Conservation (phyloP, 2,329 filamentous ascomycete genomes). For the Aspergillus uvarum region DNA sequence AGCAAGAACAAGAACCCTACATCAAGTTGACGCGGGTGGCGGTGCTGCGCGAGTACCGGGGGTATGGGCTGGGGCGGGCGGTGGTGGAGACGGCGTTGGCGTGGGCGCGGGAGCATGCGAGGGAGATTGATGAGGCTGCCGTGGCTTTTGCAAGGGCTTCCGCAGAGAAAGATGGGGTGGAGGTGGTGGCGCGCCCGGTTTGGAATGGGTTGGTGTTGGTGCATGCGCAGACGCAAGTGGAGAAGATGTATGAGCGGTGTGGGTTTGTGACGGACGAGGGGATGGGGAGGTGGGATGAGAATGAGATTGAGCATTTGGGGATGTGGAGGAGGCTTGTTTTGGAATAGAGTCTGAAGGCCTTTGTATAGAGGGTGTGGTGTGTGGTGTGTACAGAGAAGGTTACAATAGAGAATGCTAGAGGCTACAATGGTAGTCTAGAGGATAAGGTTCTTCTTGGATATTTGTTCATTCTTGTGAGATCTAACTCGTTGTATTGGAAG, state of each 20-base stretch:
- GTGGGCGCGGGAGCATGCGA: slow-evolving; percentile 66
- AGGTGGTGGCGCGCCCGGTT: too few species aligned
- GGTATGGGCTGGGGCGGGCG: slow-evolving; percentile 62
- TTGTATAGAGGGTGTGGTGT: too few species aligned
- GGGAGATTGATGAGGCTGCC: slow-evolving; percentile 41
- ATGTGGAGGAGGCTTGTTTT: slow-evolving; percentile 65
- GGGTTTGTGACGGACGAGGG: slow-evolving; percentile 73
- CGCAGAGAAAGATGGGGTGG: slow-evolving; percentile 23
- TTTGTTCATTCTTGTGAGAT: not conserved
- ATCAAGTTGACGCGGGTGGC: slow-evolving; percentile 79
- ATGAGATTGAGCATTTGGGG: slow-evolving; percentile 79
- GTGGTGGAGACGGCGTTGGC: slow-evolving; percentile 66
- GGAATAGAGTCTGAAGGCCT: not conserved
- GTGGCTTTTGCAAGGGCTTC: slow-evolving; percentile 2
- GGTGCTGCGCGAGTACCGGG: slow-evolving; percentile 65
- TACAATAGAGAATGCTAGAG: not conserved
- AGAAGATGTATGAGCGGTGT: slow-evolving; percentile 65
- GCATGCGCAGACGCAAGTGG: slow-evolving; percentile 71
- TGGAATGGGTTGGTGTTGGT: slow-evolving; percentile 77
- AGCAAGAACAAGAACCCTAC: slow-evolving; percentile 65
- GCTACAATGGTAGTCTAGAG: not conserved
- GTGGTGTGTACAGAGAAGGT: not conserved
- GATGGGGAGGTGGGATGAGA: slow-evolving; percentile 78
- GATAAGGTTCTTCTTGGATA: not conserved
- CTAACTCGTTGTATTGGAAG: not conserved